Conservation (phyloP, 192 early-diverging fungal species). For the Lobulomyces angularis region DNA sequence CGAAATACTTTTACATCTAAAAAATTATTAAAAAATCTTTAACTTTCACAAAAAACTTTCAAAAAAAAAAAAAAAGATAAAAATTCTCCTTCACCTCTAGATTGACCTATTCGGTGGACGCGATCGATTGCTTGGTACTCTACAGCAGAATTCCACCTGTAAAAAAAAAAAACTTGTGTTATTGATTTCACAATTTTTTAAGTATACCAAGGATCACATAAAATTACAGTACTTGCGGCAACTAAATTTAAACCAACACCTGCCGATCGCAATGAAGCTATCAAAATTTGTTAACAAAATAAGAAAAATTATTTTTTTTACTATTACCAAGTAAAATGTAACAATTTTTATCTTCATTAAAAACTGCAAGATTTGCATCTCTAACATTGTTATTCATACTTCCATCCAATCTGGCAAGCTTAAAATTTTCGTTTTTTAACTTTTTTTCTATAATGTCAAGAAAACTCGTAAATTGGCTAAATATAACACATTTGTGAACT, state of each 20-base stretch:
- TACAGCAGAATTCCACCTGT: neutral
- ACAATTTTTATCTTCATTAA: no score
- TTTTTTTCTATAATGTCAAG: no score
- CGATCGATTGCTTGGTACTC: conserved; percentile 19
- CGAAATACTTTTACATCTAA: conserved; percentile 1
- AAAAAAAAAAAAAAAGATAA: neutral
- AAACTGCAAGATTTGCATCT: no score
- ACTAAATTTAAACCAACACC: conserved; percentile 35
- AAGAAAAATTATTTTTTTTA: no score
- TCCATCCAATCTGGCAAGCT: no score
- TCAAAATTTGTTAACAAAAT: no score
- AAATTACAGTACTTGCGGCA: conserved; percentile 14
- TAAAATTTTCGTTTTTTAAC: no score
- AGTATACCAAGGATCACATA: conserved; percentile 48
- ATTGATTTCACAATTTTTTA: conserved; percentile 22
- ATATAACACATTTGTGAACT: no score
- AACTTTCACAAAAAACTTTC: neutral
- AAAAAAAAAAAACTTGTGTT: neutral
- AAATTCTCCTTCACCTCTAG: conserved; percentile 17
- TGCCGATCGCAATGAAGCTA: conserved; percentile 22
- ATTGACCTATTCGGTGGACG: conserved; percentile 36
- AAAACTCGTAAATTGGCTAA: no score
- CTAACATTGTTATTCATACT: no score
- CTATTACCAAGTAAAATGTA: no score
- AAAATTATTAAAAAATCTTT: neutral